Evolutionary conservation across 2,329 filamentous ascomycete species (phyloP), one percentile per base, ranked within the genome.

Genomic region (Ascomycota sp.): DNA sequence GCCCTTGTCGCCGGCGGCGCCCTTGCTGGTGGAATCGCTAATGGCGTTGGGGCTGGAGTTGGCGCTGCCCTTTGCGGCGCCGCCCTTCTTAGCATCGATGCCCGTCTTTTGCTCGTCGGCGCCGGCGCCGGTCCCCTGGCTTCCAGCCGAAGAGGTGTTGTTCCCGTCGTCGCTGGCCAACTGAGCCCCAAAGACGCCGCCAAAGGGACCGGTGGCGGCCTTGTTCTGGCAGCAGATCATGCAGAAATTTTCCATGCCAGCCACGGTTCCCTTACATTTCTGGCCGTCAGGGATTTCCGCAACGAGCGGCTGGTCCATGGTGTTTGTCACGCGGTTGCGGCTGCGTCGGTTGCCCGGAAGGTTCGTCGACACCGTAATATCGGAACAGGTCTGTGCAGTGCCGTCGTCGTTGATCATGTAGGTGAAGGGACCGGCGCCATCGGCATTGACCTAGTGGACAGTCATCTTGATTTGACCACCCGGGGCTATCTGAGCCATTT

Each of bases 381-480:
- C 48, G 15, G 50, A 45, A 60, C 65, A 73, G 37, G 53, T 45
- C 28, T 53, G 43, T 17, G 59, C 69, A 4, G 68, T 70, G 32
- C 56, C 71, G 33, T 69, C 68, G 32, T 56, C 48, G 42, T 73
- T 71, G 44, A 75, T 69, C 58, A 69, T 69, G 53, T 69, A 74
- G 6, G 55, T 63, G 50, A 72, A 75, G 2, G 70, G 69, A 8
- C 72, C 72, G 34, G 65, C 71, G 33, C 72, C 72, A 38, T 77
- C 72, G 23, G 57, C 57, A 50, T 75, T 76, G 46, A 76, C 69
- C 46, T 75, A 70, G 51, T 75, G 71, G 8, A 75, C 54, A 2
- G 68, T 75, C 59, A 76, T 74, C 1, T 33, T 52, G 35, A 76
- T 40, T 32, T 57, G 40, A 33, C 71, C 72, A 29, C 70, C 70